These are phyloP conservation scores for Tuber borchii DNA, from an alignment of 495 filamentous ascomycete species.

Conservation along the genomic window DNA sequence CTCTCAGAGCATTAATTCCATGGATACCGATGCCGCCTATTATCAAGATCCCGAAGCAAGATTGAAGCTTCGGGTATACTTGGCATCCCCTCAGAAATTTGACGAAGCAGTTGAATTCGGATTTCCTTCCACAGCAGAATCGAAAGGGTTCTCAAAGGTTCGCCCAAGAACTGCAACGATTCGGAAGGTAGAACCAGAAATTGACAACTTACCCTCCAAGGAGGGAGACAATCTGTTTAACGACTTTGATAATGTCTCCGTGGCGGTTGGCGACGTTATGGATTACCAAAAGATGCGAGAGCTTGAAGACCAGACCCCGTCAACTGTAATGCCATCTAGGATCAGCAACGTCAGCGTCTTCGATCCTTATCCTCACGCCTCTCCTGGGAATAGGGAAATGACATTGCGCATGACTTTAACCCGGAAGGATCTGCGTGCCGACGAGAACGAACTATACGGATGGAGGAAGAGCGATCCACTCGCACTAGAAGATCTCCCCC, in stretches of 20 bases:
- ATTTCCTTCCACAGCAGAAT: conserved; percentile 60
- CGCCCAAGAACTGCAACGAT: conserved; percentile 33
- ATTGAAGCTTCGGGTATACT: conserved; percentile 76
- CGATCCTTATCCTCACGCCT: conserved; percentile 50
- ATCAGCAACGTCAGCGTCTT: conserved; percentile 34
- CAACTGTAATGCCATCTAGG: conserved; percentile 33
- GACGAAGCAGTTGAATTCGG: conserved; percentile 93
- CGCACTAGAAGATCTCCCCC: conserved; percentile 50
- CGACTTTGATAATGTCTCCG: conserved; percentile 19
- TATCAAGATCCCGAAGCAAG: conserved; percentile 89
- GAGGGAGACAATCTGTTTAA: conserved; percentile 24
- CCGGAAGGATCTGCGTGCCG: conserved; percentile 69
- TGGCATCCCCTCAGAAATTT: conserved; percentile 88
- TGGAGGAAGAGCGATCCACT: conserved; percentile 54
- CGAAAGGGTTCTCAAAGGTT: conserved; percentile 37
- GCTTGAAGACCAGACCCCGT: conserved; percentile 14
- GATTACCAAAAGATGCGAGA: conserved; percentile 19
- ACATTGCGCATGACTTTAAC: conserved; percentile 92
- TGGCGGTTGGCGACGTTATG: conserved; percentile 20
- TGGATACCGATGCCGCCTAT: conserved; percentile 69
- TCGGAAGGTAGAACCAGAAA: conserved; percentile 29
- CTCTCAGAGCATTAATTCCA: conserved; percentile 43
- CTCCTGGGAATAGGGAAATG: conserved; percentile 72
- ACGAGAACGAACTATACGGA: conserved; percentile 58
- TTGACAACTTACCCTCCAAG: conserved; percentile 25